phyloP scores from a whole-genome alignment of 441 rosid genomes.

The Omphalea diandra region DNA sequence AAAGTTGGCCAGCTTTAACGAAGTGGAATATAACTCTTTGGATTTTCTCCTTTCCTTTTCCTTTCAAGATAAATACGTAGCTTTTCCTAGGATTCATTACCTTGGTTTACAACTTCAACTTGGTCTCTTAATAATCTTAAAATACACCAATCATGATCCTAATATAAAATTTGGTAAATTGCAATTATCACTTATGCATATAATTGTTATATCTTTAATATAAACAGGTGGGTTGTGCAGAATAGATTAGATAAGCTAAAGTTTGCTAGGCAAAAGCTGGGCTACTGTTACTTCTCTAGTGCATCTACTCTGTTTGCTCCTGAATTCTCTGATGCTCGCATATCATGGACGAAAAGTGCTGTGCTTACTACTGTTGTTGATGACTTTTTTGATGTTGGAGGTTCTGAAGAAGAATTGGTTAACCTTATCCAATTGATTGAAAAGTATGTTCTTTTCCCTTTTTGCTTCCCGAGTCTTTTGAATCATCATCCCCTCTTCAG shows the following conservation, averaged over 20 bases:
- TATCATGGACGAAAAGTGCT: constrained; percentile 85
- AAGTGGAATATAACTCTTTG: neutral
- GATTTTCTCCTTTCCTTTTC: neutral
- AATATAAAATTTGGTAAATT: neutral
- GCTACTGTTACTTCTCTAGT: constrained; percentile 75
- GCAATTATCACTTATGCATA: neutral
- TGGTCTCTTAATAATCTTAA: neutral
- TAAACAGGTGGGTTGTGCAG: constrained; percentile 68
- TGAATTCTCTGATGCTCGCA: constrained; percentile 71
- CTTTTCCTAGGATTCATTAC: neutral
- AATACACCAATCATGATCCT: neutral
- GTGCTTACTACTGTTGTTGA: constrained; percentile 82
- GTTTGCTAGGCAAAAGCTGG: constrained; percentile 78
- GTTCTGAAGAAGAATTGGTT: constrained; percentile 62
- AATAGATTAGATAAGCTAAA: constrained; percentile 62
- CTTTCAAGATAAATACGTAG: neutral
- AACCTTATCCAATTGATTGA: constrained; percentile 62
- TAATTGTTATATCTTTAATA: neutral
- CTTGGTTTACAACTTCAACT: neutral
- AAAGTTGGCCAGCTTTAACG: neutral
- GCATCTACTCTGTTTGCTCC: constrained; percentile 67
- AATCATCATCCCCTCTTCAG: constrained; percentile 11
- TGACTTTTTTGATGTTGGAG: constrained; percentile 85
- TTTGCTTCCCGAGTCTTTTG: constrained; percentile 11
- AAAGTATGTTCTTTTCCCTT: constrained; percentile 36